Evolutionary conservation across 1,284 basidiomycete genomes (phyloP).

Genomic region (Moesziomyces sp.): DNA sequence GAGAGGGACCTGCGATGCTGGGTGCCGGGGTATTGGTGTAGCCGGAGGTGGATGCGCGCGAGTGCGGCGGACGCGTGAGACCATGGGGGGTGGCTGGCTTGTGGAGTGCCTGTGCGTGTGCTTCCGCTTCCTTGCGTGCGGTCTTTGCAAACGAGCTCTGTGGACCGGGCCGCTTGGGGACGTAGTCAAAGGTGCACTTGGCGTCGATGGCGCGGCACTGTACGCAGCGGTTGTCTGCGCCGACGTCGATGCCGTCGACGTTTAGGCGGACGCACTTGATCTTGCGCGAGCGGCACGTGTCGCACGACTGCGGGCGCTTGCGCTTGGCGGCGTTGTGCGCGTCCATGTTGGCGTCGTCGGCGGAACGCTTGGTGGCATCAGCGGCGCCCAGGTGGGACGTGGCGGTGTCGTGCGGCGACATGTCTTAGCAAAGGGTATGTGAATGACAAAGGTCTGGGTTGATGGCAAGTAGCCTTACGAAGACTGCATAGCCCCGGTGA

Average conservation of each 20-base stretch:
- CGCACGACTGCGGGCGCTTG: slow-evolving; percentile 54
- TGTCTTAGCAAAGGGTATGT: background rate
- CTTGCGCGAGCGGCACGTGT: slow-evolving; percentile 53
- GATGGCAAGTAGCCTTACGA: too few relatives aligned
- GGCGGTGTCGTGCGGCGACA: slow-evolving; percentile 22
- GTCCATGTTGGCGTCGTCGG: slow-evolving; percentile 21
- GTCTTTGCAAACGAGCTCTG: slow-evolving; percentile 49
- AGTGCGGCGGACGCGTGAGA: slow-evolving; percentile 9
- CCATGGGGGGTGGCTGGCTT: slow-evolving; percentile 6
- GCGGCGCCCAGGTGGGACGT: slow-evolving; percentile 1
- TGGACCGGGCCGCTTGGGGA: slow-evolving; percentile 50
- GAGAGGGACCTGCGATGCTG: slow-evolving; percentile 7
- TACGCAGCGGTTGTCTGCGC: slow-evolving; percentile 40
- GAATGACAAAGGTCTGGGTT: too few relatives aligned
- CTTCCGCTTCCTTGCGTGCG: slow-evolving; percentile 29
- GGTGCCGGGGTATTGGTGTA: slow-evolving; percentile 11
- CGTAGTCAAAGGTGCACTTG: slow-evolving; percentile 52
- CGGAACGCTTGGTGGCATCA: slow-evolving; percentile 16
- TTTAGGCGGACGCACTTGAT: slow-evolving; percentile 50
- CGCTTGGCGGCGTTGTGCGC: slow-evolving; percentile 23
- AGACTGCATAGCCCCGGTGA: too few relatives aligned
- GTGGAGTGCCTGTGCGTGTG: slow-evolving; percentile 15
- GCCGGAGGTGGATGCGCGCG: slow-evolving; percentile 11
- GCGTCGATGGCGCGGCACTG: slow-evolving; percentile 52
- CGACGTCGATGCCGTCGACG: slow-evolving; percentile 39